phyloP scores from a whole-genome alignment of 805 yeast species.

The Yarrowia keelungensis region DNA sequence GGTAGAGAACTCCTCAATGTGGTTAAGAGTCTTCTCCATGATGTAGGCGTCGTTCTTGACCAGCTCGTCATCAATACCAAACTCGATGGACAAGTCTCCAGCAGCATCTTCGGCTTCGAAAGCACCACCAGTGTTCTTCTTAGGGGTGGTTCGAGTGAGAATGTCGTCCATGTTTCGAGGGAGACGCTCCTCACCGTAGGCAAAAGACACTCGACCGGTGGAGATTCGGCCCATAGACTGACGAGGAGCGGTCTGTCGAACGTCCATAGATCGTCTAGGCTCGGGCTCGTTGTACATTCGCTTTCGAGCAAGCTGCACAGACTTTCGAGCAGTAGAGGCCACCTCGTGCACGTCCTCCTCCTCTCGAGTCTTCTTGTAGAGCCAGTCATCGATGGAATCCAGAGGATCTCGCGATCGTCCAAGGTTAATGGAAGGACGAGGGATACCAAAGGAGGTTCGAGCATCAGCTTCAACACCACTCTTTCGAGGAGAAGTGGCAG shows the following conservation, averaged over 20 bases:
- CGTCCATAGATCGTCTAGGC: constrained; percentile 37
- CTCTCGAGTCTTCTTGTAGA: constrained; percentile 44
- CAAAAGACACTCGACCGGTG: constrained; percentile 29
- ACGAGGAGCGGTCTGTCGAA: constrained; percentile 21
- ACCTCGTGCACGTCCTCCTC: constrained; percentile 46
- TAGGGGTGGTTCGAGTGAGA: constrained; percentile 8
- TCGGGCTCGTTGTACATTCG: constrained; percentile 43
- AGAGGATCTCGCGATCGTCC: constrained; percentile 45
- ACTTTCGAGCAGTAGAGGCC: constrained; percentile 46
- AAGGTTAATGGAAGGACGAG: constrained; percentile 46
- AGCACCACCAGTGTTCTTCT: not conserved
- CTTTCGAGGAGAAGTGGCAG: constrained; percentile 48
- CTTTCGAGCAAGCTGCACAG: constrained; percentile 45
- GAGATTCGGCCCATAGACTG: constrained; percentile 4
- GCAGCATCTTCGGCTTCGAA: constrained; percentile 23
- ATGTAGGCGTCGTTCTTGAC: constrained; percentile 76
- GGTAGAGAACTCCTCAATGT: constrained; percentile 91
- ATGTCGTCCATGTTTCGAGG: constrained; percentile 37
- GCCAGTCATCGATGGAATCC: constrained; percentile 45
- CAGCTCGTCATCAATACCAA: constrained; percentile 58
- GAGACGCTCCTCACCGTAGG: constrained; percentile 27
- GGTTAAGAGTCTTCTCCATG: constrained; percentile 83
- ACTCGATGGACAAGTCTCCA: constrained; percentile 22
- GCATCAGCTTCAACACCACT: constrained; percentile 31
- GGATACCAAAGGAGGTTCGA: constrained; percentile 45